A percentile compares a stretch with the other conserved stretches of the same genome.
These are phyloP conservation scores for Leishmania tropica DNA, from an alignment of 208 protist genomes.

Conservation along the genomic window DNA sequence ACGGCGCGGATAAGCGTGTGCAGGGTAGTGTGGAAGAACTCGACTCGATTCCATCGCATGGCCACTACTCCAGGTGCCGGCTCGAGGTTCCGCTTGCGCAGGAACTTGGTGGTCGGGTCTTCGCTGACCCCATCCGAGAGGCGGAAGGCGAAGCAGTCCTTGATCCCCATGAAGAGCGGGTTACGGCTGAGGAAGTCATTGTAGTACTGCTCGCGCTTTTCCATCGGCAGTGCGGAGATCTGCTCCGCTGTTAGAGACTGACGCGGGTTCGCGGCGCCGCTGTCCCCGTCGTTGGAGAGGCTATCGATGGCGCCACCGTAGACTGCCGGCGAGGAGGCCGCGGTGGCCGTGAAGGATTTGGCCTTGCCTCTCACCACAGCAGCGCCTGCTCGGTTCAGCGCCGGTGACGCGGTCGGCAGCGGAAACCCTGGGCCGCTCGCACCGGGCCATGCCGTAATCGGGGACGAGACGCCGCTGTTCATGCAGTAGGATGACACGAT, in stretches of 20 bases:
- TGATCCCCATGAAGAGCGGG: conserved; percentile 51
- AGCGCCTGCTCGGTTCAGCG: neutral
- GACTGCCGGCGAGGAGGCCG: neutral
- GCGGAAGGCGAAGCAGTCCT: conserved; percentile 57
- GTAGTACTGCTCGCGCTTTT: conserved; percentile 37
- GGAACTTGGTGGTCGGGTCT: conserved; percentile 43
- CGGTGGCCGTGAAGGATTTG: neutral
- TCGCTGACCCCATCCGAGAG: conserved; percentile 44
- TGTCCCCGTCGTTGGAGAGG: neutral
- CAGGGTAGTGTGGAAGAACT: conserved; percentile 60
- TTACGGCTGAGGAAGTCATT: conserved; percentile 26
- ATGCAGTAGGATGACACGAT: conserved; percentile 10
- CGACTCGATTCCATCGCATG: conserved; percentile 67
- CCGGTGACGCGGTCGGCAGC: neutral
- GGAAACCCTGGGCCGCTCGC: neutral
- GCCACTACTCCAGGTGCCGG: conserved; percentile 45
- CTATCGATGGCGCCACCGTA: neutral
- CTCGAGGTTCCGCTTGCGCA: conserved; percentile 50
- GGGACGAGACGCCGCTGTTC: conserved; percentile 14
- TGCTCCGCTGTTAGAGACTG: neutral
- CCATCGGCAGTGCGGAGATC: conserved; percentile 26
- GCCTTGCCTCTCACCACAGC: neutral
- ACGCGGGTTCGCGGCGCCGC: neutral
- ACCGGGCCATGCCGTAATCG: neutral
- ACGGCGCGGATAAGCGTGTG: conserved; percentile 45